A percentile compares a stretch with the other conserved stretches of the same genome.
phyloP scores from a whole-genome alignment of 495 filamentous ascomycete genomes.

The Talaromyces nanjingensis region DNA sequence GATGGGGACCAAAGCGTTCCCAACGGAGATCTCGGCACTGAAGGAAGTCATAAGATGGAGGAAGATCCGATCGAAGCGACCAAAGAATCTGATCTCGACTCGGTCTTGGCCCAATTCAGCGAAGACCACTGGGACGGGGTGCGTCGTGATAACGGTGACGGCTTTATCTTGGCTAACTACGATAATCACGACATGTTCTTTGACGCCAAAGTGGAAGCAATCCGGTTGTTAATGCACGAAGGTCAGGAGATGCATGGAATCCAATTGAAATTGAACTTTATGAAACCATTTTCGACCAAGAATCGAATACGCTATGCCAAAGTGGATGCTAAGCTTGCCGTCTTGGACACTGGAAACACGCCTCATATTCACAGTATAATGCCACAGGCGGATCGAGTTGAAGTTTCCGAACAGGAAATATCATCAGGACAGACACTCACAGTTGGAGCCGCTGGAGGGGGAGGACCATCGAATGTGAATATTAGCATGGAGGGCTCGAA shows the following conservation, averaged over 20 bases:
- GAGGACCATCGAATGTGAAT: slow-evolving; percentile 1
- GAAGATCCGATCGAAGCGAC: neutral
- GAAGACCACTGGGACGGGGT: slow-evolving; percentile 1
- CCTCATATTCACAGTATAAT: neutral
- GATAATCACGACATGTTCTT: slow-evolving; percentile 5
- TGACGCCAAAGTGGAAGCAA: neutral
- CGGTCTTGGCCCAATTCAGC: neutral
- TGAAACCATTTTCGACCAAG: slow-evolving; percentile 3
- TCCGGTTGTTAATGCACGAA: neutral
- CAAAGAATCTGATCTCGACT: neutral
- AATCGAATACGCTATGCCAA: neutral
- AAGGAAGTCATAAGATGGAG: neutral
- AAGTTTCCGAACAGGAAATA: slow-evolving; percentile 3
- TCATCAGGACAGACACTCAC: slow-evolving; percentile 5
- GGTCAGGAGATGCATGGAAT: slow-evolving; percentile 3
- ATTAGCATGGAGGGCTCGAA: slow-evolving; percentile 5
- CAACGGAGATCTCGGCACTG: neutral
- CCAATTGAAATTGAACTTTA: slow-evolving; percentile 5
- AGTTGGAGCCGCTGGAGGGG: neutral
- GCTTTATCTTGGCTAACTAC: slow-evolving; percentile 3
- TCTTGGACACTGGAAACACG: neutral
- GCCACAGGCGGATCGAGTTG: slow-evolving; percentile 6
- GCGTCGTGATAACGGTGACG: slow-evolving; percentile 2
- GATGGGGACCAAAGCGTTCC: neutral
- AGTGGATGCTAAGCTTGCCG: neutral